Percentiles rank a stretch among this genome's conserved stretches.
Evolutionary conservation across 2,329 filamentous ascomycete genomes (phyloP).

Genomic region (Fusarium cyanostomum): DNA sequence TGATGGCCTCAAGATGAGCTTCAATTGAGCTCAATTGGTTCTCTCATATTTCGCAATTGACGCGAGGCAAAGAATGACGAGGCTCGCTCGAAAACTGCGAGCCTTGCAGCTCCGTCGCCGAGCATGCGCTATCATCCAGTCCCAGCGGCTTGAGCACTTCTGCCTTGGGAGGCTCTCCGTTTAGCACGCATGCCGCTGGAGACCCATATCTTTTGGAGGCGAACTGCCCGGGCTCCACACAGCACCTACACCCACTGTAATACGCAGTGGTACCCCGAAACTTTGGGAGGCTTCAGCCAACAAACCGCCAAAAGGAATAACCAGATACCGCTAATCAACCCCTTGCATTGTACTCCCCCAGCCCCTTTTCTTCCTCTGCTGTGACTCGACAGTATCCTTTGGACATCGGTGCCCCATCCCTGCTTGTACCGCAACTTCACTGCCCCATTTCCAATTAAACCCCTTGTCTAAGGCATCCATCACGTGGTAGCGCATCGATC

Average conservation of each 20-base stretch:
- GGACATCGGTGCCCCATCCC: conserved; percentile 4
- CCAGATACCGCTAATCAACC: conserved; percentile 15
- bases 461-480: background rate
- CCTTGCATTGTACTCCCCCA: conserved; percentile 17
- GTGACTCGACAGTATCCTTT: conserved; percentile 12
- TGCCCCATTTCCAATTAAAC: conserved; percentile 14
- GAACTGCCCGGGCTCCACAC: conserved; percentile 8
- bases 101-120: conserved; percentile 38
- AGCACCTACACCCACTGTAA: conserved; percentile 3
- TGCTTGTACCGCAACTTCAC: conserved; percentile 7
- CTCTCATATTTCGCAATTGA: conserved; percentile 3
- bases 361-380: conserved; percentile 20
- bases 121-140: conserved; percentile 42
- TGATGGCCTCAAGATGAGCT: background rate
- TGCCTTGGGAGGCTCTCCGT: conserved; percentile 39
- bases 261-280: conserved; percentile 10
- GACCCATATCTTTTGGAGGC: conserved; percentile 14
- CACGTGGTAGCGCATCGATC: conserved; percentile 33
- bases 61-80: conserved; percentile 30
- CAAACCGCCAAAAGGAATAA: background rate
- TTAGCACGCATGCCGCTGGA: conserved; percentile 2
- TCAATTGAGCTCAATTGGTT: conserved; percentile 41
- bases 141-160: conserved; percentile 37
- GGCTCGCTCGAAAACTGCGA: conserved; percentile 20
- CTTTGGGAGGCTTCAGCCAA: conserved; percentile 16